These are phyloP conservation scores for Pittosporum tobira DNA, from an alignment of 129 eudicot species.

Conservation along the genomic window DNA sequence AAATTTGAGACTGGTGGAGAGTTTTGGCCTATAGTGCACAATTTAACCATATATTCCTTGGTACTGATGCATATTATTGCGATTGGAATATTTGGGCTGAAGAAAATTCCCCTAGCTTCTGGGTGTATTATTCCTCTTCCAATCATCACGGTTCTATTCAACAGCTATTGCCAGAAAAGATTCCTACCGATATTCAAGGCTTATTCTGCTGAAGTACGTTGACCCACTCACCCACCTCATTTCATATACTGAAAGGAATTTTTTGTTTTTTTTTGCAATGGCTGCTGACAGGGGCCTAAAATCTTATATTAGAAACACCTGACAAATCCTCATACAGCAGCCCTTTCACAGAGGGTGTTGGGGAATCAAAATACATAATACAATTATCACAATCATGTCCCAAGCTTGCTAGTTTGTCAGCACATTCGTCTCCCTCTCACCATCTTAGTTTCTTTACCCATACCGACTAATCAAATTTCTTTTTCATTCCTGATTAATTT, in stretches of 20 bases:
- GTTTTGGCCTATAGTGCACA: conserved; percentile 85
- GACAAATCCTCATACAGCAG: no score
- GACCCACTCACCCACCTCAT: no score
- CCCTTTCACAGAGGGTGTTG: no score
- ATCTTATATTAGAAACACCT: no score
- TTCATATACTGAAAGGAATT: no score
- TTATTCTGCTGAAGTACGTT: conserved; percentile 84
- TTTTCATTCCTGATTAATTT: background rate
- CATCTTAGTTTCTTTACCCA: background rate
- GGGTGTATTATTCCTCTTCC: conserved; percentile 71
- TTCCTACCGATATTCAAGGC: conserved; percentile 65
- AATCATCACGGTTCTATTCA: conserved; percentile 65
- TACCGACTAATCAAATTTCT: background rate
- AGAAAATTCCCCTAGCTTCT: conserved; percentile 73
- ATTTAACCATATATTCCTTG: conserved; percentile 59
- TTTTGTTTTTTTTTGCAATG: no score
- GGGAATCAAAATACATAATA: background rate
- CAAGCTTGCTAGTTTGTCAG: background rate
- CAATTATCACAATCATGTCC: background rate
- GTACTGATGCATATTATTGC: conserved; percentile 83
- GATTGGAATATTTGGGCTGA: conserved; percentile 82
- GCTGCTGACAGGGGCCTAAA: no score
- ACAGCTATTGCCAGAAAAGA: conserved; percentile 64
- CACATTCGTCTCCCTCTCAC: background rate
- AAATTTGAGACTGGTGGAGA: conserved; percentile 78